Conservation (phyloP, 345 rosid genomes). For the Pistacia vera region DNA sequence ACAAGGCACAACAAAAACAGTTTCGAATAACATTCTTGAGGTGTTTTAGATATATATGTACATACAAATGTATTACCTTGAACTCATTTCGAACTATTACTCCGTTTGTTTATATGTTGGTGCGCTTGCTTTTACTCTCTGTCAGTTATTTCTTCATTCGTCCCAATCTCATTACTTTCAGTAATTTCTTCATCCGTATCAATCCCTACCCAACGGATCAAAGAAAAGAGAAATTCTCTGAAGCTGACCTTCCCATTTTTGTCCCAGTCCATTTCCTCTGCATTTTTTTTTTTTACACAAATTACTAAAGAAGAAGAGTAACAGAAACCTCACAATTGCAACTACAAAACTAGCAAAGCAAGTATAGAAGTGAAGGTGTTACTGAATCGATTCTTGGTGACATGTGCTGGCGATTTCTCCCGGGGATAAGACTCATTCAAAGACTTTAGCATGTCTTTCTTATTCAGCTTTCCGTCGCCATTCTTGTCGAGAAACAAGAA, state of each 20-base stretch:
- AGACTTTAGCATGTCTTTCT: constrained; percentile 66
- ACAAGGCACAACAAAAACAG: constrained; percentile 11
- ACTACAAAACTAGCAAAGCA: not conserved
- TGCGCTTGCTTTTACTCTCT: constrained; percentile 13
- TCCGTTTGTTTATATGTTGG: not conserved
- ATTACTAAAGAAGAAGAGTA: constrained; percentile 17
- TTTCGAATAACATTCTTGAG: not conserved
- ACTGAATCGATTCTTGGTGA: constrained; percentile 75
- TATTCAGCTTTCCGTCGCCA: constrained; percentile 75
- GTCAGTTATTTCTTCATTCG: not conserved
- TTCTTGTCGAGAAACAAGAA: constrained; percentile 84
- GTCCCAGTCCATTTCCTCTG: constrained; percentile 96
- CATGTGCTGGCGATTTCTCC: constrained; percentile 74
- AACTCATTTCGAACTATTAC: constrained; percentile 17
- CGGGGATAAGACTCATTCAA: constrained; percentile 62
- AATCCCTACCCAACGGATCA: constrained; percentile 74
- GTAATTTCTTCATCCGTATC: constrained; percentile 45
- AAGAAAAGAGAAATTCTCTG: constrained; percentile 81
- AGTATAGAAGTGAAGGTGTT: constrained; percentile 23
- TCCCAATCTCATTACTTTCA: too few species aligned
- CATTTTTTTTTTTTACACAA: constrained; percentile 26
- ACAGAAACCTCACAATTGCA: not conserved
- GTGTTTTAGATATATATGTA: constrained; percentile 14
- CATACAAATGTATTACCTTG: constrained; percentile 19
- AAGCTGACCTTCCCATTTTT: constrained; percentile 75